Base-by-base conservation (phyloP, 352 stramenopile species). In the Albugo laibachii region DNA sequence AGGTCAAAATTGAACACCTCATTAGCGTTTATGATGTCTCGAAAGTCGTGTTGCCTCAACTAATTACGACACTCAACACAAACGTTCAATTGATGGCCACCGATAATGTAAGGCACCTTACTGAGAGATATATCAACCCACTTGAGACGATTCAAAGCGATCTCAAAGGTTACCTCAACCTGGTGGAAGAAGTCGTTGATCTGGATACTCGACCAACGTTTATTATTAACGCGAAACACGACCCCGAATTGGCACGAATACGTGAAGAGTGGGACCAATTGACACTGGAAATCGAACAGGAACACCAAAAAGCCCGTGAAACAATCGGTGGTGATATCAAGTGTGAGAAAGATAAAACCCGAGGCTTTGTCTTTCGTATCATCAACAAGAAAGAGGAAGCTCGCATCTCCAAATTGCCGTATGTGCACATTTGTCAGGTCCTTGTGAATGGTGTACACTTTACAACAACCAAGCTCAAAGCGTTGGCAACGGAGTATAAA, bases 361-460 rank as follows among this genome's bases (percentile, higher is more conserved):
- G 79, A 11, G 80, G 83, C 16, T 93, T 92, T 48, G 84, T 95
- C 40, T 97, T 98, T 59, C 88, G 93, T 46, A 59, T 97, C 35
- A 74, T 85, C 20, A 80, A 95, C 62, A 93, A 92, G 38, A 97
- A 97, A 56, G 80, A 95, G 47, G 69, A 93, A 47, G 88, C 92
- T 49, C 63, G 79, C 11, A 62, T 97, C n/a, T 83, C 86, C 36
- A 82, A 92, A 54, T 38, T 92, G 2, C 63, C 64, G 1, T 69
- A 88, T 39, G 78, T 96, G 15, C 80, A 93, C 52, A 91, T 97
- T 34, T 88, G 96, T 49, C 78, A 93, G 45, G 82, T 98, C 24
- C 73, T 99, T 13, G 93, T 96, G 45, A 98, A 96, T 58, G 94
- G 96, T 12, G 83, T 98, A 21, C 95, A 98, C 58, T 99, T 99